Conservation (phyloP, 306 rosid species). For the Spatholobus suberectus region DNA sequence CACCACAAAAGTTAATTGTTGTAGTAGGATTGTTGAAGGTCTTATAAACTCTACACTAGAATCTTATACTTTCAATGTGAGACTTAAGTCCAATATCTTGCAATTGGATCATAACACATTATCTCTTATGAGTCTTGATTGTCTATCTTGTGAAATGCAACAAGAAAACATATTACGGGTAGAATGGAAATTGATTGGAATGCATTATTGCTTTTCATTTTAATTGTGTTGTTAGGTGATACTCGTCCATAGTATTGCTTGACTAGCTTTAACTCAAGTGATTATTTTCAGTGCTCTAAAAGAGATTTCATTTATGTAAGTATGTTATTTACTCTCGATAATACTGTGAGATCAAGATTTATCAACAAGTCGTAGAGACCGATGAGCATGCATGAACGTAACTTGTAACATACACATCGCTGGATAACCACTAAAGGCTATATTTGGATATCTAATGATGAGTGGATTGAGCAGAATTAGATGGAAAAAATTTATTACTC, state of each 20-base stretch:
- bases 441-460: not conserved
- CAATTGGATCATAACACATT: not conserved
- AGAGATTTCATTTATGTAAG: not conserved
- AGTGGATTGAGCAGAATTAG: not conserved
- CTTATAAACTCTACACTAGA: not conserved
- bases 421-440: not conserved
- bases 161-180: slow-evolving; percentile 6
- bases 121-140: not conserved
- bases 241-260: not conserved
- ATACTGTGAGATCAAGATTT: not conserved
- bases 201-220: slow-evolving; percentile 18
- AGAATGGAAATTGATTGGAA: slow-evolving; percentile 22
- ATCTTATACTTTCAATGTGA: not conserved
- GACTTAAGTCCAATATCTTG: not conserved
- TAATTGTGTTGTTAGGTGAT: not conserved
- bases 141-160: slow-evolving; percentile 21
- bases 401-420: not conserved
- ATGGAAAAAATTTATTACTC: no score
- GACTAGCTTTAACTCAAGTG: slow-evolving; percentile 12
- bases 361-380: no score
- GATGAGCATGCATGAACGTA: slow-evolving; percentile 26
- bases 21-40: no score
- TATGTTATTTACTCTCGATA: slow-evolving; percentile 13
- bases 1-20: no score
- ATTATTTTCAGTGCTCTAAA: not conserved